Base-by-base conservation (phyloP, 352 stramenopile genomes). In the Phytopythium chamaehyphon region DNA sequence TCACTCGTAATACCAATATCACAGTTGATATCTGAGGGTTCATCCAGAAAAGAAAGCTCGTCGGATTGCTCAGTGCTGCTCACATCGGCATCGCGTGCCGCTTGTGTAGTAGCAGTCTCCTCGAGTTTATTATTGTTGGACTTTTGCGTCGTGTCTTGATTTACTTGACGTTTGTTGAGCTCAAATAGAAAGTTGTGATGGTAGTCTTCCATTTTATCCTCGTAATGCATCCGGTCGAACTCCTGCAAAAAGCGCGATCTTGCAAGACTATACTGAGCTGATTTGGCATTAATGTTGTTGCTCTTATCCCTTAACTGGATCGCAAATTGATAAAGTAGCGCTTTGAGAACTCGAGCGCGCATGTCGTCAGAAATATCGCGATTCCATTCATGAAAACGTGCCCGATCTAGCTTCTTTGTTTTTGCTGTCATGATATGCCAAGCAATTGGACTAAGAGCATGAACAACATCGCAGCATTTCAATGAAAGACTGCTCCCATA, bases 161-260 rank as follows among this genome's bases (percentile, higher is more conserved):
- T n/a, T n/a, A n/a, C n/a, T n/a, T n/a, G n/a, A n/a, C n/a, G n/a
- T 37, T 57, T 50, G 7, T 61, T 14, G 14, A 73, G 6, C 8
- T 15, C 21, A 8, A 22, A 12, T 6, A 44, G 15, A 9, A 35
- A 21, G 26, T 6, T 6, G 50, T 38, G 9, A 42, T 88, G 48
- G 42, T 89, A 91, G 42, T 91, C 80, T 8, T 56, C 47, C 12
- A 84, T 47, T 0, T 14, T 43, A 33, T 91, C 77, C 45, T 83
- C 69, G 36, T 71, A 71, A 42, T 88, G 76, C 61, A 88, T 69
- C 6, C 65, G 71, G 12, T 61, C 59, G 23, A 91, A 88, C 43
- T 83, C 71, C 2, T 80, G 57, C 11, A 85, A 52, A 21, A 88
- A 87, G 2, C 65, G 57, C 6, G 65, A 42, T 44, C 62, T 57